Conservation (phyloP, 2,329 filamentous ascomycete species). For the Claviceps monticola region DNA sequence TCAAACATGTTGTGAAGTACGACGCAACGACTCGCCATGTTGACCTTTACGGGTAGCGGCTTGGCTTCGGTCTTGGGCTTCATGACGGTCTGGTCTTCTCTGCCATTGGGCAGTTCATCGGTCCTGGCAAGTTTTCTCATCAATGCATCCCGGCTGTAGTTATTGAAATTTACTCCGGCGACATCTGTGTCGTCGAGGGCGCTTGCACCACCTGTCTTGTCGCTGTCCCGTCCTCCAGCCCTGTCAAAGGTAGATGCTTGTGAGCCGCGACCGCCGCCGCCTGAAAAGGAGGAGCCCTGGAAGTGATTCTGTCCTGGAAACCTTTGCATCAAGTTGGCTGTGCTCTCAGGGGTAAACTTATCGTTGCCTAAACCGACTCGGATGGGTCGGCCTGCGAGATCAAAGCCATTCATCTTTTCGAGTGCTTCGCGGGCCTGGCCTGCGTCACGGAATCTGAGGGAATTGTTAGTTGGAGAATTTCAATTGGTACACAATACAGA, state of each 20-base stretch:
- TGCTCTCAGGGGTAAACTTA: conserved; percentile 98
- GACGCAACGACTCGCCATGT: conserved; percentile 86
- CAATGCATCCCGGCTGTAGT: conserved; percentile 94
- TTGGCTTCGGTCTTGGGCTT: conserved; percentile 71
- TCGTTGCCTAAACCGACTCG: conserved; percentile 98
- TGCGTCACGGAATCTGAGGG: conserved; percentile 68
- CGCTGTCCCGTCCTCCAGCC: conserved; percentile 73
- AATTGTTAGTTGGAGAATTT: too few species aligned
- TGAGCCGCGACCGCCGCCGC: conserved; percentile 72
- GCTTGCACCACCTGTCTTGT: conserved; percentile 83
- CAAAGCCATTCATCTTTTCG: conserved; percentile 99
- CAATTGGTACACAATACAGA: too few species aligned
- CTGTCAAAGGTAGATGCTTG: conserved; percentile 84
- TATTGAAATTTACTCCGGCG: conserved; percentile 97
- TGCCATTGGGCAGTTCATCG: conserved; percentile 59
- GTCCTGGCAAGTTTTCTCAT: conserved; percentile 97
- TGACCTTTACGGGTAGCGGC: conserved; percentile 70
- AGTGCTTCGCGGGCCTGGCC: conserved; percentile 84
- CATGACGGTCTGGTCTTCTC: conserved; percentile 56
- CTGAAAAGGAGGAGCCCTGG: conserved; percentile 85
- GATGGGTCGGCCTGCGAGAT: conserved; percentile 91
- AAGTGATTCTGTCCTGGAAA: conserved; percentile 74
- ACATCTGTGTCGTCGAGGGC: conserved; percentile 96
- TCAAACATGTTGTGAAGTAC: conserved; percentile 94
- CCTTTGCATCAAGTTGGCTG: conserved; percentile 79